Base-by-base conservation (phyloP, 1,284 basidiomycete species). In the Heterobasidion parviporum region DNA sequence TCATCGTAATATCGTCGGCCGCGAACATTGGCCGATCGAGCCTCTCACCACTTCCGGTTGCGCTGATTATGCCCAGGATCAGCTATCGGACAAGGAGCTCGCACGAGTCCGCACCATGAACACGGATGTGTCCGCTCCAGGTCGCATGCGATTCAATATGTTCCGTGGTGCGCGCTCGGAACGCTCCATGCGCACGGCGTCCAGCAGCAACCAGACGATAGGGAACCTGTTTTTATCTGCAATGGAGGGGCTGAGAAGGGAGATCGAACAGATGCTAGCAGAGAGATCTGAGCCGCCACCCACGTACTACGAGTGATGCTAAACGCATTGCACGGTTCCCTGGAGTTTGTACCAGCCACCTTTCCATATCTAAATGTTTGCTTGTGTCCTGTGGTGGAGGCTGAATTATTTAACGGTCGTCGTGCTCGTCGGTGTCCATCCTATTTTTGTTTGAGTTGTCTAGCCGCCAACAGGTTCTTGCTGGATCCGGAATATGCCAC, bases 11-110 rank as follows among this genome's bases (percentile, higher is more conserved):
- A 18, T 33, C 51, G 51, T 20, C 51, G 4, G 26, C 54, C 10
- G 54, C 41, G n/a, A 36, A 18, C n/a, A 64, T 66, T 58, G 59
- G 66, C 32, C 63, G 64, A 41, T 65, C 66, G 60, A 65, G 68
- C 67, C 63, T 65, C 47, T 49, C 57, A 55, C 57, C 18, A 14
- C 20, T n/a, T 2, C 47, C 15, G 36, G 52, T 54, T 2, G 32
- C 50, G 15, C 44, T 18, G 18, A 18, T 18, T 18, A 44, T 3
- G 20, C 34, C 48, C 49, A 16, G 3, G 38, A 2, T 18, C 38
- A 41, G 9, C 36, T 60, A 36, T 52, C 57, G 2, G 20, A 36
- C 45, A 60, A 60, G 52, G 52, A 58, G 44, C 52, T 60, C 18
- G 50, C 50, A 9, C 50, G 50, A 15, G 15, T 15, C 52, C 36